A percentile compares a stretch with the other conserved stretches of the same genome.
Evolutionary conservation across 306 rosid genomes (phyloP).

Genomic region (Betula pendula): DNA sequence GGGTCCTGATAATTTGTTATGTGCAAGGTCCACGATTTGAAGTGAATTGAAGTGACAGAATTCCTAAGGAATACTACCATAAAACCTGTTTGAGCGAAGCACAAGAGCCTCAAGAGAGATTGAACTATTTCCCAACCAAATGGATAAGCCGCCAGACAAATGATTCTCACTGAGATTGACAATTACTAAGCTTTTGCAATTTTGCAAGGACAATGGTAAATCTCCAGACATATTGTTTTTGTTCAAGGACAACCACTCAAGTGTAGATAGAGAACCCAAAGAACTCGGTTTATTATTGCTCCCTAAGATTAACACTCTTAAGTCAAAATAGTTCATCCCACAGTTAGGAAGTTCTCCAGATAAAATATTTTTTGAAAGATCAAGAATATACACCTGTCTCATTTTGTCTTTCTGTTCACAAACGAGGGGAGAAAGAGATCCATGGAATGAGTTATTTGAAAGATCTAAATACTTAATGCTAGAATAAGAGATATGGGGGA

Average conservation of each 20-base stretch:
- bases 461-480: not conserved
- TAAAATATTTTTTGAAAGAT: not conserved
- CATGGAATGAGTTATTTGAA: not conserved
- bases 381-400: not conserved
- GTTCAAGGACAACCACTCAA: not conserved
- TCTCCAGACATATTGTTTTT: not conserved
- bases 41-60: not conserved
- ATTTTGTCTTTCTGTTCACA: not conserved
- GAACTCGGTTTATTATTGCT: not conserved
- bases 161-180: not conserved
- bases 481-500: not conserved
- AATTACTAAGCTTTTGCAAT: too few species aligned
- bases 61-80: not conserved
- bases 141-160: not conserved
- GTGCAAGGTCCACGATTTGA: slow-evolving; percentile 38
- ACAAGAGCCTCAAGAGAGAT: not conserved
- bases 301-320: not conserved
- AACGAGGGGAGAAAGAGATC: not conserved
- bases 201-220: not conserved
- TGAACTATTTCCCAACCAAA: not conserved
- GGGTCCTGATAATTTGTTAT: slow-evolving; percentile 26
- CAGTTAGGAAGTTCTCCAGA: not conserved
- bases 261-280: not conserved
- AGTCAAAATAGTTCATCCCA: not conserved
- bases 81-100: not conserved